phyloP scores from a whole-genome alignment of 2,329 filamentous ascomycete genomes.

The Albifimbria verrucaria region DNA sequence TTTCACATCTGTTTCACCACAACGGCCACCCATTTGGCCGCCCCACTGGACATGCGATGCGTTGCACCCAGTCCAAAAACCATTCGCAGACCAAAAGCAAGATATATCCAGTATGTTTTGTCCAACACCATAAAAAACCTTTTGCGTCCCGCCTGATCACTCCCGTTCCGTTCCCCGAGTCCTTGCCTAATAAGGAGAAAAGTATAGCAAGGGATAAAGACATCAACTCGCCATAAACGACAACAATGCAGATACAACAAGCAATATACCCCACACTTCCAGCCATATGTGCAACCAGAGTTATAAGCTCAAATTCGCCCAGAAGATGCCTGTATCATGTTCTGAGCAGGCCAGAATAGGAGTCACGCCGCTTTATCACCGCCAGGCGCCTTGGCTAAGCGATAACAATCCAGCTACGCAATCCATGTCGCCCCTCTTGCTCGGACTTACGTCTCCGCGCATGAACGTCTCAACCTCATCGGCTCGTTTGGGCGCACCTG shows the following conservation, averaged over 20 bases:
- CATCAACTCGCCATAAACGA: too few species aligned
- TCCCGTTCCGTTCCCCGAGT: not conserved
- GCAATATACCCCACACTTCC: too few species aligned
- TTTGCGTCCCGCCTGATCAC: not conserved
- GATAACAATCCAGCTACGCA: constrained; percentile 87
- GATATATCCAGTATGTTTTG: not conserved
- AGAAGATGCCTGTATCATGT: too few species aligned
- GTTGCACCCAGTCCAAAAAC: not conserved
- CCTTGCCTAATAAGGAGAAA: too few species aligned
- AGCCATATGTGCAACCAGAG: too few species aligned
- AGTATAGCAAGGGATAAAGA: too few species aligned
- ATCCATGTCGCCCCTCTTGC: constrained; percentile 78
- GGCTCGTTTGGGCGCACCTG: constrained; percentile 17
- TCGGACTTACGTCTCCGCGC: constrained; percentile 60
- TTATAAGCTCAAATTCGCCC: too few species aligned
- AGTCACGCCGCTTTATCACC: constrained; percentile 38
- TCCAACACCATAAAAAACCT: not conserved
- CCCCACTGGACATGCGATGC: not conserved
- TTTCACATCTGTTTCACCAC: not conserved
- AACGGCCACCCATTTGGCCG: not conserved
- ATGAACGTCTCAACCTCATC: constrained; percentile 75
- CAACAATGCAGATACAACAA: too few species aligned
- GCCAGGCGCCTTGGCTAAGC: constrained; percentile 90
- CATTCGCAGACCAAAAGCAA: not conserved
- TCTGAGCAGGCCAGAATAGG: too few species aligned